Conservation (phyloP, 1,284 basidiomycete genomes). For the Schizophyllum amplum region DNA sequence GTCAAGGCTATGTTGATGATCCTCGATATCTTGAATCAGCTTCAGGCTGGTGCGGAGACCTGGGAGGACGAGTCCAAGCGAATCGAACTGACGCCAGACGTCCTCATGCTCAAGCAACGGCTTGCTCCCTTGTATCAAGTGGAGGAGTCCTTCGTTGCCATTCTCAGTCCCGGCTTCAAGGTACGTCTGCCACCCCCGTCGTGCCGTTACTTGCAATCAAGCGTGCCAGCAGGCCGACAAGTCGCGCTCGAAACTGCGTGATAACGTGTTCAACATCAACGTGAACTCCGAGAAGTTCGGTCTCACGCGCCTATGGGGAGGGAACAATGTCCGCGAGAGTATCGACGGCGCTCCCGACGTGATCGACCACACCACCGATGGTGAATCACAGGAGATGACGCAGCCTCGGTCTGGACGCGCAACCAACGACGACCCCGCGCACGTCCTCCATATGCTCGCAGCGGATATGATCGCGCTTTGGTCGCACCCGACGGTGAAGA, state of each 20-base stretch:
- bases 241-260: neutral
- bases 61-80: neutral
- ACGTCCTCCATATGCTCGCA: neutral
- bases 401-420: neutral
- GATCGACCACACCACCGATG: neutral
- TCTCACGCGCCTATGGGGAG: neutral
- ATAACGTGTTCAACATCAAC: neutral
- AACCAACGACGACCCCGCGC: neutral
- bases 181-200: neutral
- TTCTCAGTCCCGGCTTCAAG: neutral
- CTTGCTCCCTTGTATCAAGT: neutral
- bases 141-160: neutral
- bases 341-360: neutral
- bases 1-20: neutral
- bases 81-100: neutral
- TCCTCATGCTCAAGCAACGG: neutral
- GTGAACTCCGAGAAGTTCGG: neutral
- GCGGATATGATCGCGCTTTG: neutral
- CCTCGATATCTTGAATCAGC: neutral
- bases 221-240: neutral
- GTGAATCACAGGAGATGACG: neutral
- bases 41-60: neutral
- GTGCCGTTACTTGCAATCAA: neutral
- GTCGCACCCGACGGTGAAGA: neutral
- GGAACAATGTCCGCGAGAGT: neutral